Percentiles rank a stretch among this genome's conserved stretches.
phyloP scores from a whole-genome alignment of 1,139 yeast genomes.

The Diutina ranongensis region DNA sequence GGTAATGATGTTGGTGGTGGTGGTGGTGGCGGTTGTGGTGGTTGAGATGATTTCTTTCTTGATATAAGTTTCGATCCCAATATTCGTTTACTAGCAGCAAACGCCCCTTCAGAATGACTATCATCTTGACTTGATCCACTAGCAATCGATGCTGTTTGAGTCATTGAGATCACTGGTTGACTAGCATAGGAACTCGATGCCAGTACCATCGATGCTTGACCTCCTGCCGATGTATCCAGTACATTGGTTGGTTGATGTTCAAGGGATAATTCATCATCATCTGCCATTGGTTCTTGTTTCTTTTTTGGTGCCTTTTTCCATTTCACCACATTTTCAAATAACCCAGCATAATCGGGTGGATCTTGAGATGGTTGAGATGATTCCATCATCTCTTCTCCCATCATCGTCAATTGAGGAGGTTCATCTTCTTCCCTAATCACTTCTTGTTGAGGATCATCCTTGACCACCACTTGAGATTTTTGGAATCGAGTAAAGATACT shows the following conservation, averaged over 20 bases:
- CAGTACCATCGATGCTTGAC: background rate
- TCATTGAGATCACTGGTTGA: background rate
- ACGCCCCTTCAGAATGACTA: background rate
- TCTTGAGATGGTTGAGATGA: constrained; percentile 9
- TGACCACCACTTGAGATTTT: background rate
- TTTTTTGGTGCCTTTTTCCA: constrained; percentile 10
- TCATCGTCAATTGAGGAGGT: too few relatives aligned
- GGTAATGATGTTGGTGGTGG: background rate
- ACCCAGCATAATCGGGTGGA: constrained; percentile 36
- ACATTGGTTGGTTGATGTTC: background rate
- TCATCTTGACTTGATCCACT: background rate
- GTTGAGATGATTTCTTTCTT: constrained; percentile 11
- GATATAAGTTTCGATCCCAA: constrained; percentile 27
- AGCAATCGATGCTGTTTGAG: background rate
- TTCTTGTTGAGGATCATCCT: background rate
- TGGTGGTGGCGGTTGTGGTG: background rate
- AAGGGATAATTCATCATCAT: background rate
- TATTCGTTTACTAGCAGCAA: constrained; percentile 28
- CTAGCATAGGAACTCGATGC: background rate
- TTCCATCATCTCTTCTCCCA: constrained; percentile 16
- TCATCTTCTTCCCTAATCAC: constrained; percentile 1
- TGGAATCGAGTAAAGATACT: background rate
- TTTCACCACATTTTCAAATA: constrained; percentile 35
- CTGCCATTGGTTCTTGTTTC: too few relatives aligned
- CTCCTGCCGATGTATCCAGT: background rate